Evolutionary conservation across 306 rosid genomes (phyloP), one percentile per base, ranked within the genome.

Genomic region (Begonia loranthoides): DNA sequence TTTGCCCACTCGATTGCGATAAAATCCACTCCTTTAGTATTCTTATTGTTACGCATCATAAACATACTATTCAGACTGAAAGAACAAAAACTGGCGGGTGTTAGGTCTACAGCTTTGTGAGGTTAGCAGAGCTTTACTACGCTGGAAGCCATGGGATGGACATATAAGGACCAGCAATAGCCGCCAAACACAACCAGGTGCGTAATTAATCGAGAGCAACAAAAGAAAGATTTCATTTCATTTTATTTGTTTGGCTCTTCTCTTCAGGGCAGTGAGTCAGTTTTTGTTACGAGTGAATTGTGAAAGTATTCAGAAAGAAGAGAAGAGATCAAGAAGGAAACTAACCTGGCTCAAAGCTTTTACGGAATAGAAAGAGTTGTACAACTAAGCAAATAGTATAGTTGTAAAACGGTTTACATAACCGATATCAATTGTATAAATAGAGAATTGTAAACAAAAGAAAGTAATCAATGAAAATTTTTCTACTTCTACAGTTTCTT

Each of bases 141-240:
- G 97, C 97, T 28, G 97, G 97, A 57, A 90, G 97, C 72, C 97
- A 90, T 78, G 97, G 97, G 19, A 90, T 90, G 97, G 97, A 90
- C 64, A 90, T 90, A 55, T 67, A 78, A 72, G 97, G 95, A 4
- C 97, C 97, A 33, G 73, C 94, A 45, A 85, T 74, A 72, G 71
- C 68, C 61, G 68, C 83, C 55, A 80, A 80, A 80, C 56, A 62
- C 75, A 73, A 65, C 62, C 66, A 78, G 68, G 87, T 76, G 51
- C 72, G 93, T 70, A 93, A 87, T 11, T 93, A 93, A 39, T 66
- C 85, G 50, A 82, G 21, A 49, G 10, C 10, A 46, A 21, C 44
- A 13, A 51, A 10, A 5, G n/a, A n/a, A 1, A 1, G 13, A 16
- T 9, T 15, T 40, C 19, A 10, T 43, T 57, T 54, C 13, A 17